Percentiles rank a stretch among this genome's conserved stretches.
Conservation (phyloP, 2,329 filamentous ascomycete genomes). For the Aspergillus aculeatus region DNA sequence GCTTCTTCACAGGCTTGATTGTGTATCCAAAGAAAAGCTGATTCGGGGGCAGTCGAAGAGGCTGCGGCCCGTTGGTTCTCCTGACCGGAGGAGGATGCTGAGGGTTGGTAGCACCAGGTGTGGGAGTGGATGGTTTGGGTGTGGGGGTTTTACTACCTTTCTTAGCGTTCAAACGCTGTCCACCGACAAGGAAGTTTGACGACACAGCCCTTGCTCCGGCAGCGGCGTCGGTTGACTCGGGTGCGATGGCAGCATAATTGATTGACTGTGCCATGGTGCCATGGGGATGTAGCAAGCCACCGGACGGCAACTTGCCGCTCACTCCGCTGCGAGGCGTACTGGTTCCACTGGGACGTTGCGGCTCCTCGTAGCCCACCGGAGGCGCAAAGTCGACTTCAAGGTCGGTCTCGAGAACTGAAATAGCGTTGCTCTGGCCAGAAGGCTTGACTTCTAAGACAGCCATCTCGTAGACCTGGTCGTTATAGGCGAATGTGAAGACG, state of each 20-base stretch:
- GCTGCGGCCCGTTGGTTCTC: constrained; percentile 76
- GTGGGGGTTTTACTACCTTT: constrained; percentile 74
- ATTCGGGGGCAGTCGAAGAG: constrained; percentile 77
- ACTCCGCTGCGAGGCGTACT: constrained; percentile 74
- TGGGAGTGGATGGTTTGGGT: constrained; percentile 71
- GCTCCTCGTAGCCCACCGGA: constrained; percentile 91
- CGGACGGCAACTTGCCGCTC: constrained; percentile 61
- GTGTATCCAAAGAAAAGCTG: constrained; percentile 98
- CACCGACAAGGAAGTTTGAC: constrained; percentile 76
- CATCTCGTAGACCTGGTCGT: constrained; percentile 89
- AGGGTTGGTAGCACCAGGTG: constrained; percentile 55
- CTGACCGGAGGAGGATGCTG: constrained; percentile 46
- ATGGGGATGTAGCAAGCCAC: constrained; percentile 75
- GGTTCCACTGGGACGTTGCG: constrained; percentile 74
- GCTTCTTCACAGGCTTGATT: constrained; percentile 80
- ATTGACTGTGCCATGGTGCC: constrained; percentile 98
- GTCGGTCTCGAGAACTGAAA: constrained; percentile 95
- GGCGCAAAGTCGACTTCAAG: constrained; percentile 94
- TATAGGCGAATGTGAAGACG: constrained; percentile 94
- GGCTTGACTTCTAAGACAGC: constrained; percentile 93
- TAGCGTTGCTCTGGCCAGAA: constrained; percentile 72
- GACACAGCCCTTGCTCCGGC: constrained; percentile 62
- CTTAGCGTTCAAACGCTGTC: constrained; percentile 79
- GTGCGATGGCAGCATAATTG: constrained; percentile 89
- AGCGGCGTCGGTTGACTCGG: constrained; percentile 66